These are phyloP conservation scores for Cucurbita argyrosperma DNA, from an alignment of 306 rosid species.

Conservation along the genomic window DNA sequence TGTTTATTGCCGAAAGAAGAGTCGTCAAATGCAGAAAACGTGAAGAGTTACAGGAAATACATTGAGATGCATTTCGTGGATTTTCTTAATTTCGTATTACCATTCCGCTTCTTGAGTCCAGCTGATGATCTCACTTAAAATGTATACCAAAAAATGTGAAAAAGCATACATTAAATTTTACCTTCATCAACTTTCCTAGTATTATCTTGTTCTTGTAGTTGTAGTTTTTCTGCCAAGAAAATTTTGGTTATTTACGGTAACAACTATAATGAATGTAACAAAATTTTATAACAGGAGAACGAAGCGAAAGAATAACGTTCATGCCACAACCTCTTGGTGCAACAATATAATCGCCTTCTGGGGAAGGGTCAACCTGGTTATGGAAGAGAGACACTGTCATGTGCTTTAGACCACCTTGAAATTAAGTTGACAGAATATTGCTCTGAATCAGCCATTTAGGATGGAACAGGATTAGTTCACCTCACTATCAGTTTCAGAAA, in stretches of 20 bases:
- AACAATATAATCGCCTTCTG: constrained; percentile 48
- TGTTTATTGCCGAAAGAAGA: background rate
- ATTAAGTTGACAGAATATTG: background rate
- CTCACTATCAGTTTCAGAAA: constrained; percentile 40
- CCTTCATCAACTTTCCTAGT: constrained; percentile 52
- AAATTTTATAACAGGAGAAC: background rate
- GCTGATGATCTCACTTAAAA: background rate
- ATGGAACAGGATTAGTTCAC: constrained; percentile 11
- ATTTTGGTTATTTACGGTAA: constrained; percentile 2
- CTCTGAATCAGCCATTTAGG: background rate
- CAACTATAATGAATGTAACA: background rate
- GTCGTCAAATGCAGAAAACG: background rate
- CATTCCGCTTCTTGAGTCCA: background rate
- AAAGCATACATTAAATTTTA: constrained; percentile 10
- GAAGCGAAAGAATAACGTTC: background rate
- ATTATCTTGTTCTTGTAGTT: constrained; percentile 36
- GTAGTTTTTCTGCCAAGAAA: constrained; percentile 42
- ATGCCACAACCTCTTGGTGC: constrained; percentile 50
- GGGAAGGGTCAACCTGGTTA: constrained; percentile 50
- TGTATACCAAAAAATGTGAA: background rate
- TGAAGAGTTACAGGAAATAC: background rate
- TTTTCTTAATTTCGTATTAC: background rate
- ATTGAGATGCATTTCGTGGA: background rate
- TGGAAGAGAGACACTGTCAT: constrained; percentile 6
- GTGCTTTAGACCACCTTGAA: background rate